Conservation (phyloP, 2,329 filamentous ascomycete species). For the Xylariaceae sp. region DNA sequence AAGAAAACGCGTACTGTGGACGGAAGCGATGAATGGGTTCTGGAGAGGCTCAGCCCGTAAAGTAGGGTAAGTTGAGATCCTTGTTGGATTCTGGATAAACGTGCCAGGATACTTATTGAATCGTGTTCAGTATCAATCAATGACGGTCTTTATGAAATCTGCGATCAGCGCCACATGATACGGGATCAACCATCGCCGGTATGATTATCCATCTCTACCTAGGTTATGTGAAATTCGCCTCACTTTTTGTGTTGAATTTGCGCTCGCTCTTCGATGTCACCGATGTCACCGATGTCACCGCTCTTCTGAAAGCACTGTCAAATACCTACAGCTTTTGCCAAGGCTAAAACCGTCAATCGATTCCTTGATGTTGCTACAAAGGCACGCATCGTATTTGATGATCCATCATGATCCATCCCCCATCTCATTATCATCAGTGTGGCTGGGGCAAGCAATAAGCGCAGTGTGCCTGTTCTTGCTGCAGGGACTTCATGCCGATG, state of each 20-base stretch:
- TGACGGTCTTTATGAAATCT: neutral
- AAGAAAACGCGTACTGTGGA: slow-evolving; percentile 44
- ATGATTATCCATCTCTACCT: neutral
- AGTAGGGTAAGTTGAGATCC: neutral
- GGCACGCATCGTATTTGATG: neutral
- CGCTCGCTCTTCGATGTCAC: neutral
- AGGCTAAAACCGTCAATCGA: neutral
- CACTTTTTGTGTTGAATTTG: neutral
- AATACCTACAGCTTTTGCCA: neutral
- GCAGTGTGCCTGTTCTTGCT: neutral
- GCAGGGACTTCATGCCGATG: neutral
- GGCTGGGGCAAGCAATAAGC: neutral
- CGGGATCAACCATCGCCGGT: neutral
- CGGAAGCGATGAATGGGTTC: slow-evolving; percentile 51
- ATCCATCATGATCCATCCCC: neutral
- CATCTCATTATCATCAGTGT: neutral
- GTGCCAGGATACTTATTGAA: neutral
- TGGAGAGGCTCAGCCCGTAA: slow-evolving; percentile 70
- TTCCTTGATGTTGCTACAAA: neutral
- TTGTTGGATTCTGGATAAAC: neutral
- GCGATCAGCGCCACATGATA: neutral
- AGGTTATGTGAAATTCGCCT: neutral
- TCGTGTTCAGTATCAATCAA: neutral
- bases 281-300: neutral
- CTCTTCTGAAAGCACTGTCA: neutral